These are phyloP conservation scores for Funneliformis geosporum DNA, from an alignment of 192 early-diverging fungal species.

Conservation along the genomic window DNA sequence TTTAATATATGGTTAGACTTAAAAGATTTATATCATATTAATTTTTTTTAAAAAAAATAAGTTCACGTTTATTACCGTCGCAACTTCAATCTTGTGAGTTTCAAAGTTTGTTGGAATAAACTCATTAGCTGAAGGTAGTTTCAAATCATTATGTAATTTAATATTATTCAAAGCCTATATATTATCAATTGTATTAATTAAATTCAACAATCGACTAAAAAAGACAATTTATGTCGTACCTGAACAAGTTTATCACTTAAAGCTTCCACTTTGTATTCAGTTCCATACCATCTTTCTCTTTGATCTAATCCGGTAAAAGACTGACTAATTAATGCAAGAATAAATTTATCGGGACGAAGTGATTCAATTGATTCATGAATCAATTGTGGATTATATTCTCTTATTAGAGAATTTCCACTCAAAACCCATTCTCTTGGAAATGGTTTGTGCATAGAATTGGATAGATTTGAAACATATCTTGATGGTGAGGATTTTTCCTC, in stretches of 20 bases:
- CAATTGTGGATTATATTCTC: conserved; percentile 60
- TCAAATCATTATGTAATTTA: conserved; percentile 35
- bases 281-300: conserved; percentile 79
- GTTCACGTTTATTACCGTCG: not conserved
- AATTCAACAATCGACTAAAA: too few relatives aligned
- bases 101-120: conserved; percentile 84
- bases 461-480: conserved; percentile 65
- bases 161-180: conserved; percentile 37
- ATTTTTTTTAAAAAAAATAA: not conserved
- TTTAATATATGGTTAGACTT: not conserved
- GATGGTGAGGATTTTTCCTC: conserved; percentile 73
- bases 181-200: not conserved
- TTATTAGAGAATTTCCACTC: conserved; percentile 67
- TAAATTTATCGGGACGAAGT: conserved; percentile 40
- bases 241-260: conserved; percentile 52
- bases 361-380: conserved; percentile 64
- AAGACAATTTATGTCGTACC: conserved; percentile 27
- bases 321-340: conserved; percentile 40
- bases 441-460: conserved; percentile 75
- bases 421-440: conserved; percentile 71
- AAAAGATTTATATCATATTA: not conserved
- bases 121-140: conserved; percentile 56
- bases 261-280: conserved; percentile 67
- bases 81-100: conserved; percentile 45
- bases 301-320: conserved; percentile 30